Base-by-base conservation (phyloP, 2,329 filamentous ascomycete genomes). In the Hypoxylon sp. region DNA sequence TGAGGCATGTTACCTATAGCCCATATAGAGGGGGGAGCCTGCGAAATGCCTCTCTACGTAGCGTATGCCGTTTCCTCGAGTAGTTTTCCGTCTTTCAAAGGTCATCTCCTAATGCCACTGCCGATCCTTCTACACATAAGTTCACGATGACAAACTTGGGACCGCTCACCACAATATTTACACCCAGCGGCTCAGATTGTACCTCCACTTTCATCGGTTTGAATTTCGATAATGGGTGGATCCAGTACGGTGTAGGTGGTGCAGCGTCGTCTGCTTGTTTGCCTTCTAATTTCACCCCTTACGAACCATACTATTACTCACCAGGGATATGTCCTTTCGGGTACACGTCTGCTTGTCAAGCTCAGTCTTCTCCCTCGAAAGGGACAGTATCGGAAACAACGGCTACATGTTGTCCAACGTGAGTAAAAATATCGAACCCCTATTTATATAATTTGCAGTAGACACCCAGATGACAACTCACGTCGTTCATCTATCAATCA, bases 101-200 rank as follows among this genome's bases (percentile, higher is more conserved):
- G 13, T 49, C 2, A 14, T n/a, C 14, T 14, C 45, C 45, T 25
- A 9, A 49, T 49, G 11, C 14, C 14, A 25, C 14, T 11, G 6
- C 45, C 21, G 13, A n/a, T 2, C 28, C 23, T 52, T 30, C 49
- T 23, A 17, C 7, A 14, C 6, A 46, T 4, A 9, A 50, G 17
- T 21, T 34, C 56, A 52, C 48, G 21, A 64, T 60, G 61, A 49
- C 55, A 25, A 64, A 64, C 34, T 23, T 59, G 5, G 46, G 46
- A 23, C 36, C 52, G 6, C 63, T 66, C 43, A 66, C 63, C 3
- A 66, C 63, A 14, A 41, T 32, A 10, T 66, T 62, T 32, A 66
- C 48, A 34, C 57, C 50, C 7, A 62, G 19, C 21, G 63, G 52
- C 21, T 14, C 43, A n/a, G 46, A 62, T 14, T 61, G 59, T 21